A percentile compares a stretch with the other conserved stretches of the same genome.
Conservation (phyloP, 768 basidiomycete species). For the Suillus hirtellus region DNA sequence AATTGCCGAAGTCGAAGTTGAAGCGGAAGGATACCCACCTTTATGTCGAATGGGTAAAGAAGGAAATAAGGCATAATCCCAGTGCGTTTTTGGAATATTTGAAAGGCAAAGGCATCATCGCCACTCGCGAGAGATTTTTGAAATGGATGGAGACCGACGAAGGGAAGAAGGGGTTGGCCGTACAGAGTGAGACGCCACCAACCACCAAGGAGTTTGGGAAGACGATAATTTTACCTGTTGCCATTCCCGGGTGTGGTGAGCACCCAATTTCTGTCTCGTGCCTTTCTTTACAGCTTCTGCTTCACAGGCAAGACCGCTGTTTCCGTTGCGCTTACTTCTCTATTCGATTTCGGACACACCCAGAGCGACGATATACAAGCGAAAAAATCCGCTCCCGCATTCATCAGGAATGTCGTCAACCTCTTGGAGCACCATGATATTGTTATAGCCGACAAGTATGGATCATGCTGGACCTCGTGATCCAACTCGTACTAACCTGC, state of each 20-base stretch:
- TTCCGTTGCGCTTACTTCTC: constrained; percentile 69
- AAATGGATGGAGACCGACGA: not conserved
- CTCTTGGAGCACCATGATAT: constrained; percentile 61
- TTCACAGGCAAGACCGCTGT: constrained; percentile 82
- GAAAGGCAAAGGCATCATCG: constrained; percentile 82
- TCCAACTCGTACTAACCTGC: not conserved
- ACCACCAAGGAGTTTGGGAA: constrained; percentile 42
- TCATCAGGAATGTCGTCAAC: constrained; percentile 42
- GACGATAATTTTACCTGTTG: constrained; percentile 85
- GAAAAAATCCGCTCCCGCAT: constrained; percentile 71
- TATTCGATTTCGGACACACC: constrained; percentile 89
- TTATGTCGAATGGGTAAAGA: constrained; percentile 83
- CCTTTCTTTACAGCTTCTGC: not conserved
- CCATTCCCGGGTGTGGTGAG: constrained; percentile 91
- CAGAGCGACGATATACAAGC: constrained; percentile 87
- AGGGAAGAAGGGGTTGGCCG: not conserved
- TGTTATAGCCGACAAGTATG: constrained; percentile 92
- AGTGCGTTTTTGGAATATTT: constrained; percentile 59
- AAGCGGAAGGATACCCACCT: constrained; percentile 72
- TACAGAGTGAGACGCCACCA: not conserved
- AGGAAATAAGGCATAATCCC: constrained; percentile 66
- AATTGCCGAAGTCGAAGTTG: constrained; percentile 66
- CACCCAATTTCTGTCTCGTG: constrained; percentile 10
- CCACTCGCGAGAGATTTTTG: constrained; percentile 1
- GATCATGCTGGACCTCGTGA: not conserved